phyloP scores from a whole-genome alignment of 805 yeast species.

The Schwanniomyces vanrijiae region DNA sequence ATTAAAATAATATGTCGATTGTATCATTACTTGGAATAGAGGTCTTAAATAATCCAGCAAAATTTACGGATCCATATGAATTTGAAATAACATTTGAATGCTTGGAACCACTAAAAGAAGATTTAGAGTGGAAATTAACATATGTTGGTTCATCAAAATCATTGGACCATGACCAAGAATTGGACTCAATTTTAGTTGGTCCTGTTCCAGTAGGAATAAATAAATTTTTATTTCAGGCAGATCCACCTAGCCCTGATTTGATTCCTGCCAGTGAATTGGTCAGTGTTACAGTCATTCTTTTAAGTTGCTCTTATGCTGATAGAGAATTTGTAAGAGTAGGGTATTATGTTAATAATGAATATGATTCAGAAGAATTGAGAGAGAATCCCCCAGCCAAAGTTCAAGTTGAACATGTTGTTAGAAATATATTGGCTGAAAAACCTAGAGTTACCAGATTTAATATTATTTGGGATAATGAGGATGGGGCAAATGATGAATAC shows the following conservation, averaged over 20 bases:
- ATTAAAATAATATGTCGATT: conserved; percentile 64
- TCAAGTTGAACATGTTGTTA: conserved; percentile 88
- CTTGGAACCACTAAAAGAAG: conserved; percentile 86
- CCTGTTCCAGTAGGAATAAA: conserved; percentile 98
- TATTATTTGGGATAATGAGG: conserved; percentile 90
- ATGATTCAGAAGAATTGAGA: conserved; percentile 87
- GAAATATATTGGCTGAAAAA: conserved; percentile 94
- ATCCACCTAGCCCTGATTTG: conserved; percentile 93
- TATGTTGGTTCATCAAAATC: conserved; percentile 96
- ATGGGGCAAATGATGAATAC: conserved; percentile 60
- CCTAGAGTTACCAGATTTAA: conserved; percentile 97
- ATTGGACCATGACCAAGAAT: conserved; percentile 92
- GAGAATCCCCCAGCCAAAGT: conserved; percentile 94
- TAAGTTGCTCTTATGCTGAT: conserved; percentile 91
- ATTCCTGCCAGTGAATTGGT: conserved; percentile 96
- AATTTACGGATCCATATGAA: conserved; percentile 89
- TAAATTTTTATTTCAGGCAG: conserved; percentile 89
- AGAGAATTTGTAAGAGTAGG: conserved; percentile 97
- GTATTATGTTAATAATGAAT: conserved; percentile 95
- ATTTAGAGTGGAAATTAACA: conserved; percentile 95
- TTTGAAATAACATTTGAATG: conserved; percentile 98
- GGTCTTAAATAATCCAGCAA: conserved; percentile 92
- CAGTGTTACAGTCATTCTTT: conserved; percentile 87
- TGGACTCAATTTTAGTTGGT: conserved; percentile 95
- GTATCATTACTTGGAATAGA: conserved; percentile 90